phyloP scores from a whole-genome alignment of 371 early-diverging fungal genomes.

The Mycotypha africana region DNA sequence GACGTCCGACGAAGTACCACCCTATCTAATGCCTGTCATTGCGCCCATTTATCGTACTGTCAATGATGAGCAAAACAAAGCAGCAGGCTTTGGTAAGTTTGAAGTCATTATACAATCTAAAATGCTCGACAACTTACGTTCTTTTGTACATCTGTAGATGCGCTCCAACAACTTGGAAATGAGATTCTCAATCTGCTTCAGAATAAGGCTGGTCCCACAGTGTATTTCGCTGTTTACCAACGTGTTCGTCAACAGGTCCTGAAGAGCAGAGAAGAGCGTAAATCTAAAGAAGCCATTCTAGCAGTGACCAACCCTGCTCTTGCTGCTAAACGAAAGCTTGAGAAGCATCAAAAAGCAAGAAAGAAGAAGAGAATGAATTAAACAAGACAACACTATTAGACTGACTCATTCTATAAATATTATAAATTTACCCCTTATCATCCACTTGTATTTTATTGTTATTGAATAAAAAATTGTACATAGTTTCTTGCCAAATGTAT shows the following conservation, averaged over 20 bases:
- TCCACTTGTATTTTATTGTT: not conserved
- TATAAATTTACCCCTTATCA: no score
- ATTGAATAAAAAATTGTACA: no score
- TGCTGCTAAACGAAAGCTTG: conserved; percentile 29
- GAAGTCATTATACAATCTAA: not conserved
- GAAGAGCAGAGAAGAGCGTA: conserved; percentile 25
- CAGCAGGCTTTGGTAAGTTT: conserved; percentile 47
- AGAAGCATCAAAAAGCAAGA: conserved; percentile 24
- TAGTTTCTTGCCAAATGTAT: no score
- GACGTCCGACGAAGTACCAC: conserved; percentile 46
- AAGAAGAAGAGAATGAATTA: conserved; percentile 8
- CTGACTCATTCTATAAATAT: no score
- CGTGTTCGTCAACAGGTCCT: conserved; percentile 62
- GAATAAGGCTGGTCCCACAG: conserved; percentile 71
- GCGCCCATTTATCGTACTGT: conserved; percentile 78
- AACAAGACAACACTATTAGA: not conserved
- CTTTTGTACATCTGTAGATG: conserved; percentile 38
- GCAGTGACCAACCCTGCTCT: conserved; percentile 26
- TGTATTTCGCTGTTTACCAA: conserved; percentile 69
- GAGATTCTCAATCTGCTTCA: conserved; percentile 81
- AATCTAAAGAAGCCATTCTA: conserved; percentile 53
- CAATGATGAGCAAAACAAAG: conserved; percentile 67
- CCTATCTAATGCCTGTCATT: conserved; percentile 69
- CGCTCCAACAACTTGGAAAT: conserved; percentile 68
- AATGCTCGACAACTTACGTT: not conserved